phyloP scores from a whole-genome alignment of 2,329 filamentous ascomycete species.

The Mollisia scopiformis region DNA sequence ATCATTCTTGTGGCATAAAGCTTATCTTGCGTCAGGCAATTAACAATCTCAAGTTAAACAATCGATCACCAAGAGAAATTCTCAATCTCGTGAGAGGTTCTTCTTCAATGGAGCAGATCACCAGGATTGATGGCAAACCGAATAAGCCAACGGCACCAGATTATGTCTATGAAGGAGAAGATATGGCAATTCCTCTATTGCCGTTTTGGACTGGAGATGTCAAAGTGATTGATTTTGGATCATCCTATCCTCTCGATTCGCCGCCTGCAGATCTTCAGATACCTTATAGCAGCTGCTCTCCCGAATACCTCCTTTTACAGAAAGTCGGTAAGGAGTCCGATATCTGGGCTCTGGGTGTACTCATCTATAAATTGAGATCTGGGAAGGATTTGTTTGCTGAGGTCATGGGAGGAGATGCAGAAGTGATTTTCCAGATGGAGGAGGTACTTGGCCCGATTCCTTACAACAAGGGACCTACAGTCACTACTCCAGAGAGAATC shows the following conservation, averaged over 20 bases:
- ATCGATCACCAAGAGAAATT: too few relatives aligned
- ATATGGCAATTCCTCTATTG: constrained; percentile 1
- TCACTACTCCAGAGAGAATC: not conserved
- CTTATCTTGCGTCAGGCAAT: too few relatives aligned
- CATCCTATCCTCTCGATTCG: not conserved
- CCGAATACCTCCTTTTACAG: not conserved
- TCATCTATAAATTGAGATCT: not conserved
- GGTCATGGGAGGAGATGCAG: not conserved
- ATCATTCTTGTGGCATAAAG: too few relatives aligned
- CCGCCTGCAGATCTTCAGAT: not conserved
- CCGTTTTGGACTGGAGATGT: constrained; percentile 11
- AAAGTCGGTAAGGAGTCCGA: constrained; percentile 1
- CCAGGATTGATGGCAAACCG: not conserved
- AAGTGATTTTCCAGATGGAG: not conserved
- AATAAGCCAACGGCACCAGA: not conserved
- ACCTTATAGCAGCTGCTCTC: not conserved
- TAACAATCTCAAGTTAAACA: too few relatives aligned
- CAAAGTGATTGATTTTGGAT: constrained; percentile 13
- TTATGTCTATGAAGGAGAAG: not conserved
- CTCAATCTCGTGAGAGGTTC: too few relatives aligned
- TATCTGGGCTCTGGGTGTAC: not conserved
- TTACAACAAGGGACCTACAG: not conserved
- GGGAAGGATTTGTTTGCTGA: not conserved
- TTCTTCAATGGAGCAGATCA: not conserved
- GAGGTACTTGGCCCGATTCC: not conserved